Base-by-base conservation (phyloP, 2,329 filamentous ascomycete species). In the Xylaria hypoxylon region DNA sequence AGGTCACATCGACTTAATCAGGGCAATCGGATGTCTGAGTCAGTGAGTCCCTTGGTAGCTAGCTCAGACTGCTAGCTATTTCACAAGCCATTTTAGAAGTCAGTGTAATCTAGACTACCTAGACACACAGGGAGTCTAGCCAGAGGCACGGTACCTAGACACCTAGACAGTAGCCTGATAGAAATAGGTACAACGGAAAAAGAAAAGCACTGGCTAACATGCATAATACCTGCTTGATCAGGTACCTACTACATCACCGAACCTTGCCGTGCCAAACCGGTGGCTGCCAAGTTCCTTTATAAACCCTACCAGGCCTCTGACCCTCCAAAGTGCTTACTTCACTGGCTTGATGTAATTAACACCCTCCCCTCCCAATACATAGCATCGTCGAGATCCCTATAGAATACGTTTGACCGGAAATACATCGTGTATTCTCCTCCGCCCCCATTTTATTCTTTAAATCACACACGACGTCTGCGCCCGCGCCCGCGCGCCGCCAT, bases 251-350 rank as follows among this genome's bases (percentile, higher is more conserved):
- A 48, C 52, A 50, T 44, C 45, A 60, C 57, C 58, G 22, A 62
- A 58, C 60, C 42, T 53, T 57, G 13, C 10, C 52, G 22, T 62
- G 10, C 35, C 26, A 57, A 26, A 11, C 55, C 67, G 53, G 61
- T 67, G 58, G 58, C 64, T 60, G 65, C 65, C 65, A 69, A 70
- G 71, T 50, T 67, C 45, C 31, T 40, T 68, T 71, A 71, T 71
- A 71, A 68, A 62, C 50, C 45, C 50, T 28, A 59, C 35, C 48
- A 2, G 40, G 35, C 26, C 61, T 19, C 22, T 33, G 11, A 17
- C 47, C 40, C 33, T 47, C 33, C 17, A 1, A 55, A 3, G 11
- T 26, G 15, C 15, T 53, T 35, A 10, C 40, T 35, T 50, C 45
- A 42, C 40, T n/a, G 57, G 28, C 11, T 42, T 7, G 53, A 10